Evolutionary conservation across 2,329 filamentous ascomycete genomes (phyloP).

Genomic region (Calycina herbarum): DNA sequence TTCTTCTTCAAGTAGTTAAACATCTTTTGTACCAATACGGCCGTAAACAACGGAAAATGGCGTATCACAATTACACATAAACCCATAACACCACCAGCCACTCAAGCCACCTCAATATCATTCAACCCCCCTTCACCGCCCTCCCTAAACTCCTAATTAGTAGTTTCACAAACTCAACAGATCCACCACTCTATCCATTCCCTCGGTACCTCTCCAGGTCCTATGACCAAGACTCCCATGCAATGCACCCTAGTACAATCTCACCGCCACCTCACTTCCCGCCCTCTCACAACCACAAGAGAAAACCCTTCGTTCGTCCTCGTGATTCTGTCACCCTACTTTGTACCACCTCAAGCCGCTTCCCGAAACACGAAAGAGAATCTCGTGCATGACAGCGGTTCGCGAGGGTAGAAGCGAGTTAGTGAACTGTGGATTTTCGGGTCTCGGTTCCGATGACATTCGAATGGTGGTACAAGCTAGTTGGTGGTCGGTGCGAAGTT

Average conservation of each 20-base stretch:
- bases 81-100: no score
- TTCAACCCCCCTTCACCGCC: neutral
- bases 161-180: neutral
- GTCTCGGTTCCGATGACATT: no score
- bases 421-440: no score
- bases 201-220: neutral
- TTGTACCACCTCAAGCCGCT: neutral
- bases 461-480: no score
- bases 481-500: no score
- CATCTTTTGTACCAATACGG: no score
- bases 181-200: neutral
- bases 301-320: neutral
- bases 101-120: no score
- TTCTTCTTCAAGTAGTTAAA: no score
- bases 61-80: no score
- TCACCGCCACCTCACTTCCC: neutral
- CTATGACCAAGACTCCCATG: neutral
- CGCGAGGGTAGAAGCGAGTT: neutral
- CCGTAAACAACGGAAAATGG: no score
- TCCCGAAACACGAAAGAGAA: neutral
- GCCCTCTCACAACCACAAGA: neutral
- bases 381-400: conserved; percentile 5
- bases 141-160: neutral
- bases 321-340: neutral
- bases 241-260: neutral